phyloP scores from a whole-genome alignment of 1,139 yeast genomes.

The Yamadazyma membranifaciens region DNA sequence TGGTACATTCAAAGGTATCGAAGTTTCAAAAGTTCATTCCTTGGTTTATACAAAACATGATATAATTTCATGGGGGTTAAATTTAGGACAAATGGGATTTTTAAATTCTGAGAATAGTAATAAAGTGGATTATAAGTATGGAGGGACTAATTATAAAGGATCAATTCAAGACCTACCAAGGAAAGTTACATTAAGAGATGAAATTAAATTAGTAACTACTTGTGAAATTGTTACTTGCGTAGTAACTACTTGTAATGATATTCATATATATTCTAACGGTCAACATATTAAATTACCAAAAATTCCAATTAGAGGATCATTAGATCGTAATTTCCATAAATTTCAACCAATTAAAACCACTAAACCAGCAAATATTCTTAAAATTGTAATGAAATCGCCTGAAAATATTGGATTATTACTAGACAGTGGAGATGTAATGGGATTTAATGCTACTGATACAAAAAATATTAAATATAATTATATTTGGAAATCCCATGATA shows the following conservation, averaged over 20 bases:
- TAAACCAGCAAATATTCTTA: slow-evolving; percentile 32
- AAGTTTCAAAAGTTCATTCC: slow-evolving; percentile 74
- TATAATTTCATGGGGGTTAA: slow-evolving; percentile 75
- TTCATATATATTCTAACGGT: slow-evolving; percentile 61
- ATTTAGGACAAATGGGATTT: slow-evolving; percentile 84
- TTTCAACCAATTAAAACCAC: slow-evolving; percentile 55
- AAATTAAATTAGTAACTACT: slow-evolving; percentile 58
- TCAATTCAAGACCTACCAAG: slow-evolving; percentile 41
- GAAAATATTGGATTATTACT: slow-evolving; percentile 42
- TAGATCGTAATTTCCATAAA: slow-evolving; percentile 46
- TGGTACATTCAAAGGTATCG: slow-evolving; percentile 46
- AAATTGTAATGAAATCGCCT: slow-evolving; percentile 34
- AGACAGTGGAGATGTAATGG: slow-evolving; percentile 51
- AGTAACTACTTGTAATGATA: slow-evolving; percentile 55
- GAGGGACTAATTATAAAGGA: slow-evolving; percentile 33
- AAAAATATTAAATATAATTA: slow-evolving; percentile 36
- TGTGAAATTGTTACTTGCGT: slow-evolving; percentile 74
- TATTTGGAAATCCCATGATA: slow-evolving; percentile 56
- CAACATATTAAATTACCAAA: slow-evolving; percentile 52
- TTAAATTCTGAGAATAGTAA: slow-evolving; percentile 8
- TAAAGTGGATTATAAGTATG: slow-evolving; percentile 24
- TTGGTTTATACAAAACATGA: slow-evolving; percentile 55
- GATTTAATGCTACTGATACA: slow-evolving; percentile 31
- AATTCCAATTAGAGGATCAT: slow-evolving; percentile 30
- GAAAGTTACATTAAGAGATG: slow-evolving; percentile 44